Base-by-base conservation (phyloP, 1,284 basidiomycete genomes). In the Ganoderma leucocontextum region DNA sequence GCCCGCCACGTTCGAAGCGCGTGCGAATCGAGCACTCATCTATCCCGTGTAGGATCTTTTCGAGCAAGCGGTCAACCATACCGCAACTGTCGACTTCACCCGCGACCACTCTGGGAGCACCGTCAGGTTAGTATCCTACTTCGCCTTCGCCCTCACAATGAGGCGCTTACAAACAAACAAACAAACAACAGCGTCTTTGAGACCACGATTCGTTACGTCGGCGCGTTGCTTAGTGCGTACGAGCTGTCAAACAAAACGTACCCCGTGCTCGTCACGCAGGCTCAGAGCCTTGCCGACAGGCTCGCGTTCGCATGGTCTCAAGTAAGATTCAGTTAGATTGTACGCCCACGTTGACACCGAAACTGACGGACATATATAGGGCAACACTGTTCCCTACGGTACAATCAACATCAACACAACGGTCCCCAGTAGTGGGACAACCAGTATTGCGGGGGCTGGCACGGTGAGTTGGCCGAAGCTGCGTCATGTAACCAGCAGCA, bases 131-230 rank as follows among this genome's bases (percentile, higher is more conserved):
- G 66, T 17, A 8, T 6, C 17, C 22, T 29, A 4, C 38, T 9
- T 41, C 4, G 4, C n/a, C n/a, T 38, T 65, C 36, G 9, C 15
- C 19, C 4, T 17, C 52, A 10, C 36, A 6, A 62, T n/a, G 49
- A 12, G 22, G 22, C 59, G 8, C 49, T 29, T 35, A 33, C 19
- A 7, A 25, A 25, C 22, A 3, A 3, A 25, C 22, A 3, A 3
- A 22, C 5, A 0, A 10, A 35, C 36, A 36, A 47, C 70, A 92
- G 92, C 63, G 83, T 95, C 4, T 97, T 97, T 76, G 96, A 97
- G 82, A 95, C 94, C 0, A 94, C 91, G 0, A 98, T 98, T 71
- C 92, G 96, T 17, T 96, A 87, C 84, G 77, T 92, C 2, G 91
- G 84, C 9, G 88, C 89, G 4, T 79, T 91, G 39, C 78, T 98